Percentiles rank a stretch among this genome's conserved stretches.
These are phyloP conservation scores for Paramecium sexaurelia DNA, from an alignment of 73 alveolate species.

Conservation along the genomic window DNA sequence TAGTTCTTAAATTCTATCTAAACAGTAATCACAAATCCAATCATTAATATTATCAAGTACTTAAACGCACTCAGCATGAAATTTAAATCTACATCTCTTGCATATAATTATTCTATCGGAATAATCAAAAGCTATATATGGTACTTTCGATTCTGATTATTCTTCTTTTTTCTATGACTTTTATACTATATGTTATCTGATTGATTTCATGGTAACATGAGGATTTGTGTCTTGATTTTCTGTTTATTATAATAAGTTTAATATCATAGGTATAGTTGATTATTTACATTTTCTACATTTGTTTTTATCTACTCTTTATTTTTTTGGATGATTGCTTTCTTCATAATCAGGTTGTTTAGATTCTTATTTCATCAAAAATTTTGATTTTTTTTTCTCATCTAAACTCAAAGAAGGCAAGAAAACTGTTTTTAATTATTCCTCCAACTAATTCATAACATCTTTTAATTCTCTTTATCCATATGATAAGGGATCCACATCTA, in stretches of 20 bases:
- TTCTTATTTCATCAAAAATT: neutral
- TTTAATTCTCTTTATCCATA: slow-evolving; percentile 38
- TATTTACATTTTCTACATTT: slow-evolving; percentile 34
- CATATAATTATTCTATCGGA: slow-evolving; percentile 38
- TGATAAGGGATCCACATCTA: slow-evolving; percentile 1
- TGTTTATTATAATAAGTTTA: neutral
- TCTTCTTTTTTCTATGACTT: slow-evolving; percentile 34
- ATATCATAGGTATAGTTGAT: slow-evolving; percentile 46
- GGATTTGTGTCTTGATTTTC: slow-evolving; percentile 28
- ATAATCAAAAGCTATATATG: slow-evolving; percentile 53
- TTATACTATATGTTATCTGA: slow-evolving; percentile 1
- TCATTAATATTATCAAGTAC: neutral
- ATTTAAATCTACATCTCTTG: slow-evolving; percentile 54
- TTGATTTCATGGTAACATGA: slow-evolving; percentile 47
- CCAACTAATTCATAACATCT: neutral
- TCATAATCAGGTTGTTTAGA: neutral
- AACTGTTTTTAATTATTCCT: slow-evolving; percentile 30
- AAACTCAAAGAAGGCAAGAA: neutral
- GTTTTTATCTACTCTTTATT: slow-evolving; percentile 50
- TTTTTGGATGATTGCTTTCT: slow-evolving; percentile 25
- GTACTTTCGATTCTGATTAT: slow-evolving; percentile 40
- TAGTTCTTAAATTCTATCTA: neutral
- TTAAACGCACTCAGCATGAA: slow-evolving; percentile 44
- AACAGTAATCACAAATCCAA: slow-evolving; percentile 50
- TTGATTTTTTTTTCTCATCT: neutral